phyloP scores from a whole-genome alignment of 202 grass and related monocot species.

The Bolboschoenoplectus hybrid region DNA sequence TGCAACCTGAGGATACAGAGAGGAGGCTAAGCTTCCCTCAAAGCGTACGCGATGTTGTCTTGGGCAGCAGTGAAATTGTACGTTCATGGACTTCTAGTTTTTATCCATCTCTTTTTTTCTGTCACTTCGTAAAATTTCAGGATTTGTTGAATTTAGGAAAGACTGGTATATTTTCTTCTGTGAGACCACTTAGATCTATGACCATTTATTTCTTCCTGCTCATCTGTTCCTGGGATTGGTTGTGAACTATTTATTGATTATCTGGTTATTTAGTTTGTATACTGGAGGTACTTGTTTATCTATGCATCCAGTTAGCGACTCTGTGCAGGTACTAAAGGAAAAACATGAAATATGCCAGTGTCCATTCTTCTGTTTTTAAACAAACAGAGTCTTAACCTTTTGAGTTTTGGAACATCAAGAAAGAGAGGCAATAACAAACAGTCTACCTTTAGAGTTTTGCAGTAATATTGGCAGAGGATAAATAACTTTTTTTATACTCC shows the following conservation, averaged over 20 bases:
- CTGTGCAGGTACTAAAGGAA: conserved; percentile 11
- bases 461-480: not conserved
- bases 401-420: not conserved
- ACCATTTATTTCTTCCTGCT: conserved; percentile 8
- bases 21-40: conserved; percentile 79
- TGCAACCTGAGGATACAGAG: conserved; percentile 51
- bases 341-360: not conserved
- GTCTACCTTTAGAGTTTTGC: not conserved
- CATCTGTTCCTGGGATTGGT: not conserved
- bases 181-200: not conserved
- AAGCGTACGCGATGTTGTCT: conserved; percentile 85
- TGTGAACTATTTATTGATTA: not conserved
- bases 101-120: conserved; percentile 29
- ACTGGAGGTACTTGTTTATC: not conserved
- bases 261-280: not conserved
- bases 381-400: not conserved
- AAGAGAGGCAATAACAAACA: not conserved
- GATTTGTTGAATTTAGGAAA: conserved; percentile 21
- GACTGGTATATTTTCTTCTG: not conserved
- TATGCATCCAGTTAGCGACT: not conserved
- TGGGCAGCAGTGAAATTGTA: conserved; percentile 97
- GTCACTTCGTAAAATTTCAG: conserved; percentile 1
- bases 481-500: not conserved
- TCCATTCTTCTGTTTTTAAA: not conserved
- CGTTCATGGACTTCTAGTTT: conserved; percentile 34